Conservation (phyloP, 2,329 filamentous ascomycete genomes). For the Arthrinium puccinioides region DNA sequence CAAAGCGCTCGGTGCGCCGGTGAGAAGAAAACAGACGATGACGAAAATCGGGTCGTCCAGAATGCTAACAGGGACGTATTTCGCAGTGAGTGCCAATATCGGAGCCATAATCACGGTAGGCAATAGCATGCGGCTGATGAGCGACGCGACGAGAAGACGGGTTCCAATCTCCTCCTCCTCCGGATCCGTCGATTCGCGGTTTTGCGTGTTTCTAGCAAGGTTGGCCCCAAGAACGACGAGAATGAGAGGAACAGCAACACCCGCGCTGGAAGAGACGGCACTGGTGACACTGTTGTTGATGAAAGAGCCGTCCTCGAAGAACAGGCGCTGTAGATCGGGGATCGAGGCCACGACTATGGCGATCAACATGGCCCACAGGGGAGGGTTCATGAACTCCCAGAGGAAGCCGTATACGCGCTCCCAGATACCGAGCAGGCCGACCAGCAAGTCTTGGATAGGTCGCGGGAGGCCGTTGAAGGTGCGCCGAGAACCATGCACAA, state of each 20-base stretch:
- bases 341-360: slow-evolving; percentile 89
- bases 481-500: slow-evolving; percentile 10
- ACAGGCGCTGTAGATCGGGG: slow-evolving; percentile 71
- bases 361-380: slow-evolving; percentile 91
- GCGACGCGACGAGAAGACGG: slow-evolving; percentile 76
- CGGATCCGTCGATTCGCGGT: slow-evolving; percentile 55
- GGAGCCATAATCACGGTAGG: slow-evolving; percentile 91
- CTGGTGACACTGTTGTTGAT: slow-evolving; percentile 88
- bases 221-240: slow-evolving; percentile 93
- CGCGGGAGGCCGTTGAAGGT: slow-evolving; percentile 31
- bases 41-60: slow-evolving; percentile 97
- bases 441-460: slow-evolving; percentile 29
- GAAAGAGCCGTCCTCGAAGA: slow-evolving; percentile 86
- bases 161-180: slow-evolving; percentile 64
- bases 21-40: slow-evolving; percentile 93
- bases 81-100: slow-evolving; percentile 76
- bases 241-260: slow-evolving; percentile 91
- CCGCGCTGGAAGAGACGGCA: slow-evolving; percentile 76
- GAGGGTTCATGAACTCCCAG: slow-evolving; percentile 97
- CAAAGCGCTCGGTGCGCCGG: slow-evolving; percentile 85
- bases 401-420: slow-evolving; percentile 54
- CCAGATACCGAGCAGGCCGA: slow-evolving; percentile 23
- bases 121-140: slow-evolving; percentile 85
- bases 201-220: slow-evolving; percentile 82
- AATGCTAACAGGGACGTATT: slow-evolving; percentile 88